phyloP scores from a whole-genome alignment of 2,329 filamentous ascomycete genomes.

The Ophiocordyceps unilateralis region DNA sequence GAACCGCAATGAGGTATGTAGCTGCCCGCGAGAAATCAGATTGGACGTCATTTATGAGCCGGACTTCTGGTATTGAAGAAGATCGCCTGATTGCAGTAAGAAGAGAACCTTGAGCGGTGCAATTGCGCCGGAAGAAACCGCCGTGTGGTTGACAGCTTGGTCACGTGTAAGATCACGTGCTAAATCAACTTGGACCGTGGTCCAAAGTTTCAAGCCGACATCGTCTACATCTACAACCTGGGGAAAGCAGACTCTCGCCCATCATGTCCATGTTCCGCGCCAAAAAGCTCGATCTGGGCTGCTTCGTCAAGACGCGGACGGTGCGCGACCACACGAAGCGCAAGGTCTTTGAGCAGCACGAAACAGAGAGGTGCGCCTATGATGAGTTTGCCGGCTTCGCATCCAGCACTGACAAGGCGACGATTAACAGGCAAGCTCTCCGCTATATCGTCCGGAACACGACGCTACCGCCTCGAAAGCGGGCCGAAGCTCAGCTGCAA shows the following conservation, averaged over 20 bases:
- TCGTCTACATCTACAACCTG: neutral
- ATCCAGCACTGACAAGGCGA: slow-evolving; percentile 1
- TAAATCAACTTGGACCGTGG: no score
- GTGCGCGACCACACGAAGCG: slow-evolving; percentile 96
- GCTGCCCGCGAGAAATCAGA: no score
- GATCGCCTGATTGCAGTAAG: no score
- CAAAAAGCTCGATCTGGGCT: slow-evolving; percentile 78
- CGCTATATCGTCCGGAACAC: slow-evolving; percentile 92
- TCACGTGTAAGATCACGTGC: no score
- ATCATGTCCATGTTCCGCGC: slow-evolving; percentile 73
- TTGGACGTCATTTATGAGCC: no score
- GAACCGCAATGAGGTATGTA: no score
- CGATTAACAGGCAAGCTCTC: slow-evolving; percentile 59
- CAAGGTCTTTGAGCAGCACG: slow-evolving; percentile 72
- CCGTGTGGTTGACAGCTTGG: no score
- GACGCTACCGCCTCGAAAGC: slow-evolving; percentile 60
- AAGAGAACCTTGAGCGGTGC: no score
- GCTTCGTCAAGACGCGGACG: slow-evolving; percentile 70
- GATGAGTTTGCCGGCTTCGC: neutral
- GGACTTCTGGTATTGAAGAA: no score
- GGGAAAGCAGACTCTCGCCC: slow-evolving; percentile 5
- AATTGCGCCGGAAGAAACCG: no score
- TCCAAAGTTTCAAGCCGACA: no score
- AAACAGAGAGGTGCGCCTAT: slow-evolving; percentile 64
- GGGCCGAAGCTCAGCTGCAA: slow-evolving; percentile 85